Evolutionary conservation across 139 green algal genomes (phyloP).

Genomic region (Chlorella sp.): DNA sequence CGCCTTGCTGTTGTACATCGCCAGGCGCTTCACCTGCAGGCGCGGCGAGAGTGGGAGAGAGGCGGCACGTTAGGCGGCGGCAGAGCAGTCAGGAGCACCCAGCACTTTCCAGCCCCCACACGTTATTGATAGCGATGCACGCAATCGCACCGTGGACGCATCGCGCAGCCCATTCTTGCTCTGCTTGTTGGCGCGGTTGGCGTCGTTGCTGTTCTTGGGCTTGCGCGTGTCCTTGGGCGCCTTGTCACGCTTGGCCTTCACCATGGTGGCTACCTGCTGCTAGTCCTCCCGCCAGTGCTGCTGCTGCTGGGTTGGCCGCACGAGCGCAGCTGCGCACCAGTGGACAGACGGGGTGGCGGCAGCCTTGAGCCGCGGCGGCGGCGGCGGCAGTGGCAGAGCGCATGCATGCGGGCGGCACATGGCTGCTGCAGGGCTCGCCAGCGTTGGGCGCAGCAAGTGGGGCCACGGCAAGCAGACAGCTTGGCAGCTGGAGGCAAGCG

Average conservation of each 20-base stretch:
- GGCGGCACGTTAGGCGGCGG: neutral
- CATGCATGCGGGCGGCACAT: neutral
- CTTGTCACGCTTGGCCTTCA: slow-evolving; percentile 20
- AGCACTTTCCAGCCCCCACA: too few species aligned
- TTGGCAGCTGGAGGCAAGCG: too few species aligned
- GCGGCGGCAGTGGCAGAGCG: neutral
- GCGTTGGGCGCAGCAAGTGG: too few species aligned
- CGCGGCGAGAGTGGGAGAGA: neutral
- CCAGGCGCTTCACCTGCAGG: slow-evolving; percentile 85
- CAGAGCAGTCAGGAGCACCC: neutral
- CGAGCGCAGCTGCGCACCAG: too few species aligned
- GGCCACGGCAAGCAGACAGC: too few species aligned
- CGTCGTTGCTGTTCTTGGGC: slow-evolving; percentile 83
- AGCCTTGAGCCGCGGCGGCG: neutral
- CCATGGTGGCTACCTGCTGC: neutral
- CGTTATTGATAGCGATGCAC: too few species aligned
- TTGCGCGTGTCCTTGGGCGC: slow-evolving; percentile 63
- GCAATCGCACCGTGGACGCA: slow-evolving; percentile 72
- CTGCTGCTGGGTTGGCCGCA: too few species aligned
- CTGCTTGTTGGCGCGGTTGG: slow-evolving; percentile 69
- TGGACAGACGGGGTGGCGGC: too few species aligned
- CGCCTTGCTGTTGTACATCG: slow-evolving; percentile 96
- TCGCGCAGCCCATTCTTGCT: slow-evolving; percentile 62
- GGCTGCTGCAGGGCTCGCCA: neutral
- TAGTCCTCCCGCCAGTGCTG: too few species aligned